Conservation (phyloP, 2,329 filamentous ascomycete genomes). For the Trichophyton simii region DNA sequence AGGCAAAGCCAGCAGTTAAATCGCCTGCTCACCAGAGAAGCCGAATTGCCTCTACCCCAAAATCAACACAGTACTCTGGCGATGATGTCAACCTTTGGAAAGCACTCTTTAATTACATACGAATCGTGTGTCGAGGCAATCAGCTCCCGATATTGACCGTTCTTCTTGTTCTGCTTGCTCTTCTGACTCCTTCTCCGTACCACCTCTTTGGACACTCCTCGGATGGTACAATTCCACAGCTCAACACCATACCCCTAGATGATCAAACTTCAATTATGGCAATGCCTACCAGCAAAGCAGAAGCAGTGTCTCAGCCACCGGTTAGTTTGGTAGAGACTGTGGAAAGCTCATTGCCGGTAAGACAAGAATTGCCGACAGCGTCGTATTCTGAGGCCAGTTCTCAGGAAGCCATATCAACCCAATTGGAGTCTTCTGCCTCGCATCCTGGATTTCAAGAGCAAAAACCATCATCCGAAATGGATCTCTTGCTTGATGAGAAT, state of each 20-base stretch:
- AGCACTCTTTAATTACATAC: constrained; percentile 2
- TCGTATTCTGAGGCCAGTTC: neutral
- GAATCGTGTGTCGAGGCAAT: neutral
- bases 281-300: neutral
- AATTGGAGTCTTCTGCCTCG: neutral
- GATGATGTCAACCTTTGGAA: constrained; percentile 2
- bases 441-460: neutral
- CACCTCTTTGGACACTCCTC: neutral
- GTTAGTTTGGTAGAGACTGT: neutral
- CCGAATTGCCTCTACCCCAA: neutral
- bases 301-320: neutral
- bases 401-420: neutral
- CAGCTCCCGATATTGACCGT: neutral
- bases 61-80: neutral
- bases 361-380: neutral
- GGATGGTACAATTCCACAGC: neutral
- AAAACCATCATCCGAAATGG: neutral
- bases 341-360: neutral
- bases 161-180: neutral
- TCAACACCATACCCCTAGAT: neutral
- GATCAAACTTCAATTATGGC: neutral
- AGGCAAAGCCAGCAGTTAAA: neutral
- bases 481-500: no score
- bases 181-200: constrained; percentile 1
- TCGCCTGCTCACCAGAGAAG: neutral